Conservation (phyloP, 106 monocot species). For the Dendrobium huoshanense region DNA sequence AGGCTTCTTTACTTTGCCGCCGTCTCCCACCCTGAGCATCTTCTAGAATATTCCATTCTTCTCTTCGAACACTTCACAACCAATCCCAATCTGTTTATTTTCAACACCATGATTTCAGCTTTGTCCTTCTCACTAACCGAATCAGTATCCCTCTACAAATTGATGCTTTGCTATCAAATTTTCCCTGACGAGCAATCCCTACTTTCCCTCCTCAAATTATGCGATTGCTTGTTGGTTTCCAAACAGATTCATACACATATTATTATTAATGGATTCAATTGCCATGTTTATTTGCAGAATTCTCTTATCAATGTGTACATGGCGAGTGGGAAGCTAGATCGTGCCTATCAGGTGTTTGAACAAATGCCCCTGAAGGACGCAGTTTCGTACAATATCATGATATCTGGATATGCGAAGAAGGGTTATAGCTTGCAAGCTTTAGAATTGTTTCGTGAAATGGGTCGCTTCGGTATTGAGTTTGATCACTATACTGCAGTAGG, state of each 20-base stretch:
- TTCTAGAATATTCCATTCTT: constrained; percentile 20
- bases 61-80: constrained; percentile 59
- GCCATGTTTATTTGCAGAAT: constrained; percentile 40
- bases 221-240: constrained; percentile 5
- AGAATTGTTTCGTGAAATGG: constrained; percentile 30
- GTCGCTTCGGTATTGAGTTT: constrained; percentile 18
- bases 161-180: constrained; percentile 29
- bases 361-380: constrained; percentile 25
- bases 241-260: constrained; percentile 43
- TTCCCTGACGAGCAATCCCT: constrained; percentile 50
- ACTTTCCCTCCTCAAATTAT: constrained; percentile 37
- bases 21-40: constrained; percentile 23
- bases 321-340: constrained; percentile 15
- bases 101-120: constrained; percentile 58
- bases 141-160: constrained; percentile 23
- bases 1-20: constrained; percentile 57
- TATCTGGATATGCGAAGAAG: constrained; percentile 32
- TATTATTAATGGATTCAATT: constrained; percentile 26
- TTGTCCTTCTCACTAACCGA: constrained; percentile 27
- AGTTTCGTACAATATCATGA: constrained; percentile 54
- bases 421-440: constrained; percentile 28
- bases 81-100: constrained; percentile 58
- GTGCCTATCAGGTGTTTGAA: constrained; percentile 32
- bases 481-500: constrained; percentile 45
- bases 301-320: constrained; percentile 52